Base-by-base conservation (phyloP, 2,329 filamentous ascomycete genomes). In the Curvularia verruculosa region DNA sequence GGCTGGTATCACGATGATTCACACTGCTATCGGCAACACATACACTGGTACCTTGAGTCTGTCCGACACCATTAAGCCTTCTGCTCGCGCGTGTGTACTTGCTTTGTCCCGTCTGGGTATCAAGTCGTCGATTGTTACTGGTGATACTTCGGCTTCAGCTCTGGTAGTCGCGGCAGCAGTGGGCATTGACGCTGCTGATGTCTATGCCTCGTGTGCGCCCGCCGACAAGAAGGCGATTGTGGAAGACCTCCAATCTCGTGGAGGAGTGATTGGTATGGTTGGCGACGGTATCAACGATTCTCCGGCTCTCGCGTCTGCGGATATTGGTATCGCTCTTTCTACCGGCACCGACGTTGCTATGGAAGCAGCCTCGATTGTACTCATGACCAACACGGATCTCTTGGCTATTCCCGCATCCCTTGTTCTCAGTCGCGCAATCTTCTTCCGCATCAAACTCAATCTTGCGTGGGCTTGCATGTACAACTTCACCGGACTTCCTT, bases 251-350 rank as follows among this genome's bases (percentile, higher is more conserved):
- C 92, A 97, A 78, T 81, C 83, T 0, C 70, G 71, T 36, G 92
- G 92, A 59, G 85, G 92, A 67, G 82, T 89, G 48, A 91, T 98
- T 24, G 95, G 91, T 65, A 99, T 99, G 95, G 93, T 98, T 13
- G 74, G 95, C 50, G 95, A 99, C 75, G 95, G 95, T 40, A 97
- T 99, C 84, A 99, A 99, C 77, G 95, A 99, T 80, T 96, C 92
- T 0, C 95, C 95, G 0, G 95, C 95, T 0, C 86, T 99, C 10
- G 95, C 92, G 0, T 96, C 92, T 0, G 93, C 95, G 10, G 88
- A 96, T 66, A 87, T 98, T 26, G 95, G 95, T 62, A 96, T 99
- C 65, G 93, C 93, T 56, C 91, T 99, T 77, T 85, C 91, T 5
- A 92, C 89, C 7, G 95, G 95, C 54, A 98, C 95, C 0, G 95